phyloP scores from a whole-genome alignment of 1,284 basidiomycete genomes.

The Coniferiporia sulphurascens region DNA sequence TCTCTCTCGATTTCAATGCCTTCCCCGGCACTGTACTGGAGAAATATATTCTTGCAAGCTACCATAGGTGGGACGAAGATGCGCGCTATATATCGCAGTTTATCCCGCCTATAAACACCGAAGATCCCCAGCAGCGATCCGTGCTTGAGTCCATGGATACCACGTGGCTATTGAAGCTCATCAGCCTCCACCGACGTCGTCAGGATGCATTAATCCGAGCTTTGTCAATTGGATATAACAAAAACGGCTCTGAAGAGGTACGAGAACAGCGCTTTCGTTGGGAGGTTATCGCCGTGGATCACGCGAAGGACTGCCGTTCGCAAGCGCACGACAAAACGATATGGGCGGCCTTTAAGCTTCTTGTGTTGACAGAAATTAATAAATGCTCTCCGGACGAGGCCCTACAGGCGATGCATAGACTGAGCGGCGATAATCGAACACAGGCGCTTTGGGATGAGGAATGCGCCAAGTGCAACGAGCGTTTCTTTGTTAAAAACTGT shows the following conservation, averaged over 20 bases:
- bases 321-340: neutral
- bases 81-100: slow-evolving; percentile 23
- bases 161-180: slow-evolving; percentile 2
- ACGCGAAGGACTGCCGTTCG: neutral
- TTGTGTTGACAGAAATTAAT: neutral
- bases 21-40: slow-evolving; percentile 30
- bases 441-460: slow-evolving; percentile 1
- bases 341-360: slow-evolving; percentile 1
- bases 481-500: neutral
- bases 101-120: neutral
- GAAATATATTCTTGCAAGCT: slow-evolving; percentile 37
- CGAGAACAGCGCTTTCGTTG: slow-evolving; percentile 1
- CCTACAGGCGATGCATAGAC: neutral
- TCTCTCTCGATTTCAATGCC: neutral
- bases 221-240: neutral
- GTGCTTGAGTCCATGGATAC: slow-evolving; percentile 2
- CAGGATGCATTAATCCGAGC: neutral
- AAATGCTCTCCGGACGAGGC: neutral
- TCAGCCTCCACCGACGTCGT: slow-evolving; percentile 11
- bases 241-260: neutral
- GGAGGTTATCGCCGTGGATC: neutral
- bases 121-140: neutral
- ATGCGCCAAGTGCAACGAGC: slow-evolving; percentile 3
- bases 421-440: neutral
- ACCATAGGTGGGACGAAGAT: slow-evolving; percentile 40